These are phyloP conservation scores for Macrophomina pseudophaseolina DNA, from an alignment of 2,329 filamentous ascomycete genomes.

Conservation along the genomic window DNA sequence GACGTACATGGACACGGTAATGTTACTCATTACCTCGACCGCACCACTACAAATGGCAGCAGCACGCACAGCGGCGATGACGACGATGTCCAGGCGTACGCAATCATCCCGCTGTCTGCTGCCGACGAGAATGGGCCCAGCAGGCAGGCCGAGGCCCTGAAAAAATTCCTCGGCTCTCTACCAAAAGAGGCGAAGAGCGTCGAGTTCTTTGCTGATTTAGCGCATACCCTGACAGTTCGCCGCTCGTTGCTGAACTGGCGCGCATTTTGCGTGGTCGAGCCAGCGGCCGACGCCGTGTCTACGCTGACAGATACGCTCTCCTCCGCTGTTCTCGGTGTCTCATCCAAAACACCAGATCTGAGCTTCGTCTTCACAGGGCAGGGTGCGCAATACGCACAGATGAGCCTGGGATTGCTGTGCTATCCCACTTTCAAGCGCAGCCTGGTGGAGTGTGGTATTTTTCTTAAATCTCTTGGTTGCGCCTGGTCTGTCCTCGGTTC, in stretches of 20 bases:
- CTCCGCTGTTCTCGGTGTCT: background rate
- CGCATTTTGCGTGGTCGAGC: too few relatives aligned
- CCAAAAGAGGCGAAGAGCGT: background rate
- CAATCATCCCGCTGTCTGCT: too few relatives aligned
- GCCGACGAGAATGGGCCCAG: too few relatives aligned
- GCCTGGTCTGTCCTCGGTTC: background rate
- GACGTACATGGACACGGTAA: too few relatives aligned
- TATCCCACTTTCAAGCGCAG: background rate
- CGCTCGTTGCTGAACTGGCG: background rate
- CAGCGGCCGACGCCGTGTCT: too few relatives aligned
- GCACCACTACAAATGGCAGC: too few relatives aligned
- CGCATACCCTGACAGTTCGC: background rate
- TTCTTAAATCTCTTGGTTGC: background rate
- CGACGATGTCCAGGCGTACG: too few relatives aligned
- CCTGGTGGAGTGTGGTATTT: background rate
- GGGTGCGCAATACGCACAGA: constrained; percentile 35
- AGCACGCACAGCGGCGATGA: too few relatives aligned
- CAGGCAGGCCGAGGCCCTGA: too few relatives aligned
- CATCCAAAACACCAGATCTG: constrained; percentile 3
- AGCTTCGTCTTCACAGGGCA: constrained; percentile 39
- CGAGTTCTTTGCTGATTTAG: background rate
- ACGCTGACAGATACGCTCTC: too few relatives aligned
- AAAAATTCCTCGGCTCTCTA: too few relatives aligned
- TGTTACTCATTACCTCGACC: too few relatives aligned
- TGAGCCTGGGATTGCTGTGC: constrained; percentile 21